phyloP scores from a whole-genome alignment of 768 basidiomycete species.

The Lactarius evosmus region DNA sequence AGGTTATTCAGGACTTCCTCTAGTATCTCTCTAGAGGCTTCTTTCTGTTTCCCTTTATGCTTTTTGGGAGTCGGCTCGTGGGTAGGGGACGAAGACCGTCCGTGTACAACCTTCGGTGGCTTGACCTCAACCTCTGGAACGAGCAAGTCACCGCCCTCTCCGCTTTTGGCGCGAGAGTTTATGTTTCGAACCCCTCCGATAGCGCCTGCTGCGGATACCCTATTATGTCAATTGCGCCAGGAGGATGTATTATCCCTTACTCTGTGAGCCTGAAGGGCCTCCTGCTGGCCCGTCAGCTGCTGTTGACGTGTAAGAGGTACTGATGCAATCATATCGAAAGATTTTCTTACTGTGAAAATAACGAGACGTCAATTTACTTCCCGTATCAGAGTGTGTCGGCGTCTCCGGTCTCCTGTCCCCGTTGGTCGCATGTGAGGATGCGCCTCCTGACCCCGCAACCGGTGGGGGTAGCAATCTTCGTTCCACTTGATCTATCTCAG shows the following conservation, averaged over 20 bases:
- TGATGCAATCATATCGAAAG: background rate
- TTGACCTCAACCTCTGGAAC: constrained; percentile 4
- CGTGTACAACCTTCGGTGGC: constrained; percentile 16
- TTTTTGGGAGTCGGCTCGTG: constrained; percentile 20
- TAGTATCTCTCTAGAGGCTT: constrained; percentile 29
- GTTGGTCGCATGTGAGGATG: background rate
- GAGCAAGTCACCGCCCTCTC: background rate
- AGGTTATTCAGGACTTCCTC: constrained; percentile 43
- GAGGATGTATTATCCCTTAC: constrained; percentile 4
- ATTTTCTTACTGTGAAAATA: constrained; percentile 16
- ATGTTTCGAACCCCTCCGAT: background rate
- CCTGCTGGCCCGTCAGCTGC: background rate
- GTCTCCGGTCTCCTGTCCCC: background rate
- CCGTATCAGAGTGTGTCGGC: background rate
- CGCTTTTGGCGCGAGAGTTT: background rate
- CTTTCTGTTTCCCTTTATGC: constrained; percentile 48
- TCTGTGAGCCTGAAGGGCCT: background rate
- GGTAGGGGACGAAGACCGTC: constrained; percentile 1
- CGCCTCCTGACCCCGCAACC: background rate
- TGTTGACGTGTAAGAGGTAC: background rate
- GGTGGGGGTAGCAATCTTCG: constrained; percentile 5
- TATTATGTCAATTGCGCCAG: background rate
- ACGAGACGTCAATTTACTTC: constrained; percentile 10
- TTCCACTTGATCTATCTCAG: constrained; percentile 17
- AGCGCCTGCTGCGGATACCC: background rate